These are phyloP conservation scores for Gossypium aridum DNA, from an alignment of 441 rosid species.

Conservation along the genomic window DNA sequence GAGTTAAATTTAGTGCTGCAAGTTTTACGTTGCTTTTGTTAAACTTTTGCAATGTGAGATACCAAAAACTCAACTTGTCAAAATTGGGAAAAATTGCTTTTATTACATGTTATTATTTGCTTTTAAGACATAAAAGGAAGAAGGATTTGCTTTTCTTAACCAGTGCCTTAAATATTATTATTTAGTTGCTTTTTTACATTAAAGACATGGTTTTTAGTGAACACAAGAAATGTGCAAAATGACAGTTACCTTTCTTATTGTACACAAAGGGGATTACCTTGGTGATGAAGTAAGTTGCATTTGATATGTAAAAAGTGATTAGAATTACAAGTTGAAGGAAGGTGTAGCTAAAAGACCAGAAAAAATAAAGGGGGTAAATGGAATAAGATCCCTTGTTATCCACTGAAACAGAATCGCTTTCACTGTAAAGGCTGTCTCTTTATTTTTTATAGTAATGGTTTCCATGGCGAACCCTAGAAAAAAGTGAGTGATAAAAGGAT, in stretches of 20 bases:
- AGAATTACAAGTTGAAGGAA: background rate
- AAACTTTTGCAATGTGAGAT: background rate
- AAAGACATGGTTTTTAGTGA: too few relatives aligned
- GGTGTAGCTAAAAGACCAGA: background rate
- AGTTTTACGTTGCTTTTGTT: background rate
- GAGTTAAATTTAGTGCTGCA: background rate
- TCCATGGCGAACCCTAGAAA: constrained; percentile 8
- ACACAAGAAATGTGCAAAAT: constrained; percentile 11
- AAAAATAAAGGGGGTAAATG: background rate
- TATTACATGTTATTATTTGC: background rate
- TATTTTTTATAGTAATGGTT: background rate
- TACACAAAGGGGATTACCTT: background rate
- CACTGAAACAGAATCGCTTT: constrained; percentile 25
- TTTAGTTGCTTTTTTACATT: too few relatives aligned
- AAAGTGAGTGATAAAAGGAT: background rate
- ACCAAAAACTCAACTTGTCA: background rate
- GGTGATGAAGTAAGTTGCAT: background rate
- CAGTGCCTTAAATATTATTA: background rate
- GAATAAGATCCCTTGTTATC: constrained; percentile 32
- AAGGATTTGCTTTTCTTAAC: background rate
- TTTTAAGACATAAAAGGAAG: background rate
- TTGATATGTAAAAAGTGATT: background rate
- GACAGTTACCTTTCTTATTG: background rate
- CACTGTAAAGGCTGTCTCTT: constrained; percentile 15
- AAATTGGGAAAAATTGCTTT: background rate